Evolutionary conservation across 2,329 filamentous ascomycete genomes (phyloP), one percentile per base, ranked within the genome.

Genomic region (Monilinia aucupariae): DNA sequence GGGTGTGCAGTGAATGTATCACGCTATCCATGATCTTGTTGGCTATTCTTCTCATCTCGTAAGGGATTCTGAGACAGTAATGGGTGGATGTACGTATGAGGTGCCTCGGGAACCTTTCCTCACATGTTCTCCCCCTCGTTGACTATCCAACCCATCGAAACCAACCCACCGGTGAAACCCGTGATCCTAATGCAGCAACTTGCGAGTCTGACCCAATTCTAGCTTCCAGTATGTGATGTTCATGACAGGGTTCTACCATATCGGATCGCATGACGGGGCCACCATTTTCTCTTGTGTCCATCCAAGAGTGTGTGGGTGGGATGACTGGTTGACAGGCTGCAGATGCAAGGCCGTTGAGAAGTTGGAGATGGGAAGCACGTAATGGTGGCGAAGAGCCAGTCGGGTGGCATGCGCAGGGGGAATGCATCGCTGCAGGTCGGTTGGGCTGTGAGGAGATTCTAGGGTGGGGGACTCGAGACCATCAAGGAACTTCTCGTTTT

Each of bases 321-420:
- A 55, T 17, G 41, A 22, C 20, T 48, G 45, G 43, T 25, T 47
- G 32, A 30, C 25, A 48, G 51, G 60, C 34, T 9, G 17, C 43
- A 54, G 25, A 32, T 4, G 51, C 10, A 45, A 50, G 20, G 43
- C 39, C 51, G 41, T 62, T 48, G 17, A 13, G 13, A 37, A 9
- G 37, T 30, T 30, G 20, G 30, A n/a, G n/a, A 41, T 39, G 25
- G 22, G 51, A 56, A 43, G 49, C 48, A 61, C 15, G 37, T 34
- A n/a, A 22, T 49, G 34, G 60, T 49, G 43, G 60, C 51, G 32
- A 56, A 51, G 49, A 39, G 34, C 45, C 39, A 48, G 25, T 56
- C 43, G 17, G 34, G 51, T 56, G 20, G 49, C 41, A 39, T 49
- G 43, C 32, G 32, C 34, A 39, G 34, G n/a, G 32, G 41, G 52